Base-by-base conservation (phyloP, 108 stramenopile species). In the Cyclotella baltica region DNA sequence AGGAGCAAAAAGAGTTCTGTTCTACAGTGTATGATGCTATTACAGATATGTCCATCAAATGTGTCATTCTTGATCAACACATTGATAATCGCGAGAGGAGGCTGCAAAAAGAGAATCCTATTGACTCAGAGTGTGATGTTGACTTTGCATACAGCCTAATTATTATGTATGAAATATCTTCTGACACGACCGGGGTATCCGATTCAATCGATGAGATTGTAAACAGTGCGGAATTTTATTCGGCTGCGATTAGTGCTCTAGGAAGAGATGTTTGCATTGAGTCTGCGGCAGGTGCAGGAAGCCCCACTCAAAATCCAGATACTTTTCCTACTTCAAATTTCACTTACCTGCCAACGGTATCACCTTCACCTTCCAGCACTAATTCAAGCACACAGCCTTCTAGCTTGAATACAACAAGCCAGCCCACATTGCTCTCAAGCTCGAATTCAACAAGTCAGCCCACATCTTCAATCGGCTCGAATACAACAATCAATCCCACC, bases 1-100 rank as follows among this genome's bases (percentile, higher is more conserved):
- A 77, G 13, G 76, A 77, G 43, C 76, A 77, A 36, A 71, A 52
- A 40, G 13, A 11, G 13, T 71, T 70, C 30, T 70, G 68, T 43
- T 15, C 29, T 0, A 29, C 9, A 37, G 64, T 75, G 16, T 34
- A 22, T 28, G 55, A 37, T 13, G 18, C n/a, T 20, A 29, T 66
- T 20, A 46, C 23, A 4, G 37, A 6, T 16, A 33, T 66, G 11
- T 28, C 40, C 5, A 38, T 70, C 25, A 70, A 70, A 29, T 77
- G 76, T 43, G 46, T 77, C 25, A 77, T 71, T 25, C 13, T 48
- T 25, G 20, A 30, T 6, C 76, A 71, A 62, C 38, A 33, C 15
- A 28, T 67, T 27, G 9, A 55, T 59, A 18, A 2, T 38, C 56
- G 43, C 22, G 59, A 1, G 22, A 56, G 55, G 55, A 56, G 23